Conservation (phyloP, 495 filamentous ascomycete genomes). For the Evernia prunastri region DNA sequence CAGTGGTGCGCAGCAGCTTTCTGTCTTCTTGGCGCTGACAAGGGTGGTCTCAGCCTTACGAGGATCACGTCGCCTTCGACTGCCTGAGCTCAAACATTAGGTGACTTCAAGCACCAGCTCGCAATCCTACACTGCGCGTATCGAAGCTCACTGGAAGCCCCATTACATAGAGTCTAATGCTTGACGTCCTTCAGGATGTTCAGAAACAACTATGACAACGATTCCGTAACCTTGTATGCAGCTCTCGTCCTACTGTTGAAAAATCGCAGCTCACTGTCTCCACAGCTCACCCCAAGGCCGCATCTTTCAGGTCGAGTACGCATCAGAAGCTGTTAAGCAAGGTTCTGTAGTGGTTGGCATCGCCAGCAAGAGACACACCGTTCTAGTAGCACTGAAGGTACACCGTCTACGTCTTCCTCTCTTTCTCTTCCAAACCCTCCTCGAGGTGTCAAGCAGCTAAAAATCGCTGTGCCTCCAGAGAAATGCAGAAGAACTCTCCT, state of each 20-base stretch:
- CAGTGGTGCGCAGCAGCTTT: neutral
- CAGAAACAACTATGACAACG: conserved; percentile 99
- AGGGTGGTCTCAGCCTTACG: conserved; percentile 12
- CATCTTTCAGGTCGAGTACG: conserved; percentile 99
- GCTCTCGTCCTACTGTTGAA: conserved; percentile 21
- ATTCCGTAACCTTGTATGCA: conserved; percentile 95
- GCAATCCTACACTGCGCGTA: too few species aligned
- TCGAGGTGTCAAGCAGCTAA: conserved; percentile 16
- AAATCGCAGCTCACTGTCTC: conserved; percentile 24
- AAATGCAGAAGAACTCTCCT: conserved; percentile 98
- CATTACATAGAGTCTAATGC: neutral
- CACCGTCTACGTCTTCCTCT: conserved; percentile 23
- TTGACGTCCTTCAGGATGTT: conserved; percentile 63
- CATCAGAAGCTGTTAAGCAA: conserved; percentile 96
- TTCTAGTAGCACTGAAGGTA: conserved; percentile 95
- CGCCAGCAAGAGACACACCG: conserved; percentile 94
- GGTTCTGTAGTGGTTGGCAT: conserved; percentile 96
- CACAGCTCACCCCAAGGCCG: conserved; percentile 93
- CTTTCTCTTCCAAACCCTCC: neutral
- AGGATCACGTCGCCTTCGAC: conserved; percentile 20
- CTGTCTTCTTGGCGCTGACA: conserved; percentile 9
- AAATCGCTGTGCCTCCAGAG: conserved; percentile 48
- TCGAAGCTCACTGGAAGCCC: neutral
- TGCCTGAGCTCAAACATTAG: conserved; percentile 17
- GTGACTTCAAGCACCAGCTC: neutral